Evolutionary conservation across 257 asterid genomes (phyloP).

Genomic region (Lithospermum erythrorhizon): DNA sequence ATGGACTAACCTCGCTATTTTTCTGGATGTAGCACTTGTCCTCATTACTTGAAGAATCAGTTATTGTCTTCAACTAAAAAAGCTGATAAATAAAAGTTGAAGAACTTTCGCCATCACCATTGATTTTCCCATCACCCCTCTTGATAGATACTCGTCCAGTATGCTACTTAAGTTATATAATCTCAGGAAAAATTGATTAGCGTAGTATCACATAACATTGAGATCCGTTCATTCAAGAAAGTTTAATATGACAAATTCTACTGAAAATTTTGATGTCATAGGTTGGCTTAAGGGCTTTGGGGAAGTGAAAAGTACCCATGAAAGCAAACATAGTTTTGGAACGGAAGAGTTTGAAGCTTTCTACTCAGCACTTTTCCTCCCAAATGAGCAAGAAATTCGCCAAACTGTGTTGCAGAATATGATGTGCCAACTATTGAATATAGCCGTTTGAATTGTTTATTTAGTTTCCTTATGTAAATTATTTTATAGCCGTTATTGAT

Average conservation of each 20-base stretch:
- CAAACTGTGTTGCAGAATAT: too few relatives aligned
- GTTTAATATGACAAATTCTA: neutral
- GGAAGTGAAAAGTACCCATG: neutral
- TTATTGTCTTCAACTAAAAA: neutral
- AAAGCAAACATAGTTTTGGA: neutral
- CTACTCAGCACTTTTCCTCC: neutral
- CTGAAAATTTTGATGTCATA: neutral
- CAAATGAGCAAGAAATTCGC: too few relatives aligned
- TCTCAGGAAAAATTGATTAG: neutral
- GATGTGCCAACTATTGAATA: too few relatives aligned
- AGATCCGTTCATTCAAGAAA: neutral
- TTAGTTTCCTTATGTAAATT: too few relatives aligned
- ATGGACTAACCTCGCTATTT: neutral
- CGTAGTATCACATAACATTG: neutral
- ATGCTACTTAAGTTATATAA: neutral
- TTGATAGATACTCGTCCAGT: neutral
- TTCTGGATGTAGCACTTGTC: neutral
- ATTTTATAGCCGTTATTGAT: too few relatives aligned
- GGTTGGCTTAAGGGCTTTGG: neutral
- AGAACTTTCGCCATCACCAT: neutral
- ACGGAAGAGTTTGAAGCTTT: neutral
- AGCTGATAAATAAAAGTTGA: neutral
- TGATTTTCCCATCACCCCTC: neutral
- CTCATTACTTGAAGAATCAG: neutral
- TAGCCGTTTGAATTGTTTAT: too few relatives aligned